Percentiles rank a stretch among this genome's conserved stretches.
These are phyloP conservation scores for Parastagonospora nodorum DNA, from an alignment of 2,329 filamentous ascomycete genomes.

Conservation along the genomic window DNA sequence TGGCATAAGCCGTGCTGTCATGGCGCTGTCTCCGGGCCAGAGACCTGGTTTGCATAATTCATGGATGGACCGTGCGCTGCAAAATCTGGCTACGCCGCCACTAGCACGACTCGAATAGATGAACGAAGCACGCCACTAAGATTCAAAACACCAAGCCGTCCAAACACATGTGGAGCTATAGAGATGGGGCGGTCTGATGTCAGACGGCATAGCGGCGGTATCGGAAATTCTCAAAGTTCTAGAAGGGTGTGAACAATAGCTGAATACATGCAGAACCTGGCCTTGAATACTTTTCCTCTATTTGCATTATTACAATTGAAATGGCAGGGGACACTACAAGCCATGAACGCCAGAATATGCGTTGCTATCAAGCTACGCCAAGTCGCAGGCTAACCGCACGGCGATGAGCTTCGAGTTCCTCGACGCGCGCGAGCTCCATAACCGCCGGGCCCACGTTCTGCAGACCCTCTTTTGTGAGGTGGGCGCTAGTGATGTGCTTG, in stretches of 20 bases:
- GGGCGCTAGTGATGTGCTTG: conserved; percentile 96
- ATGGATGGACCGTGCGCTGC: conserved; percentile 9
- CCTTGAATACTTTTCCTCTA: not conserved
- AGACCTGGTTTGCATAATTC: conserved; percentile 4
- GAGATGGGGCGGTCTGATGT: not conserved
- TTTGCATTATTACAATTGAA: not conserved
- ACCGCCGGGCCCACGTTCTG: conserved; percentile 85
- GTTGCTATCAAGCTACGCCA: conserved; percentile 37
- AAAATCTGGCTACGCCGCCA: not conserved
- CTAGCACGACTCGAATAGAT: conserved; percentile 4
- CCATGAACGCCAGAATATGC: not conserved
- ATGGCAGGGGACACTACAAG: not conserved
- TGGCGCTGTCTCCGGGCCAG: not conserved
- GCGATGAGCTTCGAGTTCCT: conserved; percentile 92
- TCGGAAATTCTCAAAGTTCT: too few relatives aligned
- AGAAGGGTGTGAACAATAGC: not conserved
- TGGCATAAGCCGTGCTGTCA: not conserved
- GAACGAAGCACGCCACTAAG: conserved; percentile 3
- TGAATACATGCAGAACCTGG: not conserved
- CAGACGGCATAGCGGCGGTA: not conserved
- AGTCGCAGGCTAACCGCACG: conserved; percentile 71
- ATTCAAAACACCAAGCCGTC: not conserved
- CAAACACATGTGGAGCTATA: not conserved
- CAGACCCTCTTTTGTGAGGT: conserved; percentile 83
- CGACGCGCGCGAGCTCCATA: conserved; percentile 92